A percentile compares a stretch with the other conserved stretches of the same genome.
These are phyloP conservation scores for Aspergillus cavernicola DNA, from an alignment of 495 filamentous ascomycete species.

Conservation along the genomic window DNA sequence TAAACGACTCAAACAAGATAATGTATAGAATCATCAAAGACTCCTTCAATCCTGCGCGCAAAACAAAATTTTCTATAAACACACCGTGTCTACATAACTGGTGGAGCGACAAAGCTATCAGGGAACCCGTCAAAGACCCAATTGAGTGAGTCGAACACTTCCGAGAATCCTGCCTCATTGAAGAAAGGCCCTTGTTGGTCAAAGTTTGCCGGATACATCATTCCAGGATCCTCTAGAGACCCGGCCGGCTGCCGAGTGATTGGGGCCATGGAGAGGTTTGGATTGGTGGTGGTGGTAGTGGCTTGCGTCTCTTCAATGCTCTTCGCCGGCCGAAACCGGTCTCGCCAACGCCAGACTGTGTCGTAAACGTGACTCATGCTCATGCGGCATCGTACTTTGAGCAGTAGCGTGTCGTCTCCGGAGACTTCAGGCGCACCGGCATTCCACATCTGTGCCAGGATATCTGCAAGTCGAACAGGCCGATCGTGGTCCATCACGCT, in stretches of 20 bases:
- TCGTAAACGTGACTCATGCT: constrained; percentile 52
- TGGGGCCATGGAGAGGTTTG: constrained; percentile 25
- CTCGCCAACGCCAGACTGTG: constrained; percentile 48
- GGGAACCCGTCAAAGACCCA: constrained; percentile 50
- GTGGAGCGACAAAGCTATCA: constrained; percentile 41
- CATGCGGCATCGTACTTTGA: constrained; percentile 47
- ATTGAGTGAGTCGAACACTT: constrained; percentile 47
- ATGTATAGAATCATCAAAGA: not conserved
- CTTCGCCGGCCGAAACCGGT: constrained; percentile 42
- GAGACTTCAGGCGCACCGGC: constrained; percentile 31
- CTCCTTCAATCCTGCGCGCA: not conserved
- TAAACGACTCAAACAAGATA: not conserved
- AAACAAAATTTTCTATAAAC: not conserved
- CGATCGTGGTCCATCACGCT: constrained; percentile 85
- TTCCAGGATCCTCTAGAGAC: constrained; percentile 22
- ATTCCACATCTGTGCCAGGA: constrained; percentile 50
- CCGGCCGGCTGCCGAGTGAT: constrained; percentile 28
- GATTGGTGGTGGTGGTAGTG: constrained; percentile 27
- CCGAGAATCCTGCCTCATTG: constrained; percentile 44
- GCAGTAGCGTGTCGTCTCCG: constrained; percentile 38
- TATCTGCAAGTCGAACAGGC: constrained; percentile 52
- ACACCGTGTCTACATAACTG: constrained; percentile 25
- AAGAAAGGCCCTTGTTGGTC: constrained; percentile 42
- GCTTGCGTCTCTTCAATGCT: constrained; percentile 39
- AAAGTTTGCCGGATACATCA: constrained; percentile 41